A percentile compares a stretch with the other conserved stretches of the same genome.
These are phyloP conservation scores for Vinca minor DNA, from an alignment of 257 asterid genomes.

Conservation along the genomic window DNA sequence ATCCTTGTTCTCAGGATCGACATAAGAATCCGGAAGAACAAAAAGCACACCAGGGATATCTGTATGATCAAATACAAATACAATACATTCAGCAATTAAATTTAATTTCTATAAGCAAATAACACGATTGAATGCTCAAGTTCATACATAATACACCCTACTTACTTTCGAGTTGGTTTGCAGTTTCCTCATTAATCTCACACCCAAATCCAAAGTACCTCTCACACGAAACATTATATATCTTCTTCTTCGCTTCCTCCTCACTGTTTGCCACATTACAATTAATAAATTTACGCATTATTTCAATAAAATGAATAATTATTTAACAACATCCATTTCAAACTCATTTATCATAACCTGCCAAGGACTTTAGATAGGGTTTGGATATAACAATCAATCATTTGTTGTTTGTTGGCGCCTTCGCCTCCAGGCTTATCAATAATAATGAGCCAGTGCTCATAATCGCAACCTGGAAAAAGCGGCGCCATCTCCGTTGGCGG, in stretches of 20 bases:
- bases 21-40: slow-evolving; percentile 97
- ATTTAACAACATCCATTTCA: neutral
- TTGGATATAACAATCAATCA: slow-evolving; percentile 79
- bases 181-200: slow-evolving; percentile 94
- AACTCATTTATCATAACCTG: slow-evolving; percentile 31
- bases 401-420: slow-evolving; percentile 81
- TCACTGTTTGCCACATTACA: slow-evolving; percentile 29
- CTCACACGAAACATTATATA: slow-evolving; percentile 86
- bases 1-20: slow-evolving; percentile 92
- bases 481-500: slow-evolving; percentile 97
- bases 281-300: neutral
- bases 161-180: slow-evolving; percentile 92
- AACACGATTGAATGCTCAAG: neutral
- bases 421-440: slow-evolving; percentile 99
- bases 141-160: neutral
- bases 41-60: slow-evolving; percentile 93
- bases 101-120: neutral
- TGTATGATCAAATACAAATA: slow-evolving; percentile 22
- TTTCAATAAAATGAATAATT: too few relatives aligned
- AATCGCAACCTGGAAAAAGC: slow-evolving; percentile 91
- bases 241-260: slow-evolving; percentile 91
- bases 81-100: neutral
- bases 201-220: slow-evolving; percentile 95
- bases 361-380: slow-evolving; percentile 80
- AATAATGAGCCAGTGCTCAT: slow-evolving; percentile 94